Evolutionary conservation across 2,329 filamentous ascomycete genomes (phyloP).

Genomic region (Rhexocercosporidium sp.): DNA sequence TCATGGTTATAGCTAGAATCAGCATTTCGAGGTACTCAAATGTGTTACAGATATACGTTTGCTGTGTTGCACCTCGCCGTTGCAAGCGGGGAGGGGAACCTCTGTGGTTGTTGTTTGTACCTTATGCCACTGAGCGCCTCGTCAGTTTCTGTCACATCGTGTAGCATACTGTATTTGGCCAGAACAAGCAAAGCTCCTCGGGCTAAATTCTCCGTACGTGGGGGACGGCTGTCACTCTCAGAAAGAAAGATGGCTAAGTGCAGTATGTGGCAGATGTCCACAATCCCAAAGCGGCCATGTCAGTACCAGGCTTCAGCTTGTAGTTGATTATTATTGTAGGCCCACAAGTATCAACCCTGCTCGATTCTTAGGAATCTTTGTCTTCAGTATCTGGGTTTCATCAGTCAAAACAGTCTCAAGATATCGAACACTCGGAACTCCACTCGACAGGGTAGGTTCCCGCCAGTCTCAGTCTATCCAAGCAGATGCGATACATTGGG

Average conservation of each 20-base stretch:
- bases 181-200: constrained; percentile 31
- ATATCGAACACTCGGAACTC: constrained; percentile 27
- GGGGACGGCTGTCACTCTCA: constrained; percentile 29
- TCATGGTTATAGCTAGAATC: constrained; percentile 1
- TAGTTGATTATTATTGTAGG: not conserved
- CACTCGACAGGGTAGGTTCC: constrained; percentile 23
- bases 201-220: constrained; percentile 25
- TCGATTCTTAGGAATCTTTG: constrained; percentile 30
- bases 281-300: constrained; percentile 18
- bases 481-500: constrained; percentile 18
- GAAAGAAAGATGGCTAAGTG: constrained; percentile 17
- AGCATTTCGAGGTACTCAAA: constrained; percentile 11
- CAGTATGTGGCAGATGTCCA: constrained; percentile 28
- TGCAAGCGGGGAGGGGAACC: constrained; percentile 22
- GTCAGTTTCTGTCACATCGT: constrained; percentile 36
- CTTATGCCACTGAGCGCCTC: constrained; percentile 27
- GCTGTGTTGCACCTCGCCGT: constrained; percentile 33
- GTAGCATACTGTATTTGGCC: constrained; percentile 23
- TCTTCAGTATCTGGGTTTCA: constrained; percentile 33
- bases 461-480: constrained; percentile 30
- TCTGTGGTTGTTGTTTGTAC: constrained; percentile 38
- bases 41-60: constrained; percentile 32
- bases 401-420: constrained; percentile 32
- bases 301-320: not conserved
- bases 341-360: not conserved